Base-by-base conservation (phyloP, 108 stramenopile genomes). In the Cyclotella distinguenda region DNA sequence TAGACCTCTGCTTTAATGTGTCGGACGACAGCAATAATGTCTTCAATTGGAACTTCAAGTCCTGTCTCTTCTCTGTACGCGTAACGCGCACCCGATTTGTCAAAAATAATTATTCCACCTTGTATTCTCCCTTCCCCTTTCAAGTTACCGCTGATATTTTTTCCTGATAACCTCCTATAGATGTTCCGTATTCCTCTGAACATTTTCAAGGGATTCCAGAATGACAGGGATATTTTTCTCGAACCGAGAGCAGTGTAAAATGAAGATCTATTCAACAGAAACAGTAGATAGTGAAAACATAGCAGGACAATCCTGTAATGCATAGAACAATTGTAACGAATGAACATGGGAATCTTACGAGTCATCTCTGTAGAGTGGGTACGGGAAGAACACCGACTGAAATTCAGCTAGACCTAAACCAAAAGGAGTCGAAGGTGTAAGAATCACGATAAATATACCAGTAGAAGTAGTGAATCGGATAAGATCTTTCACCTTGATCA, bases 91-190 rank as follows among this genome's bases (percentile, higher is more conserved):
- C 78, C 82, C 0, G 30, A 36, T 21, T 36, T 44, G 33, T 71
- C 78, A 60, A 86, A 79, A 39, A 86, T 75, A 10, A 86, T 71
- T 4, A 86, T 46, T 19, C 86, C 86, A 21, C 86, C 86, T 56
- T 82, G 81, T 1, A 82, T 39, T 50, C 84, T 27, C 30, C 86
- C 86, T 57, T 86, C 86, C 38, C 86, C 86, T 57, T 73, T 80
- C 60, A 82, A 35, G 36, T 86, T 86, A 2, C 82, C 82, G 39
- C 72, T 74, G 15, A 86, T 72, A 12, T 65, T 65, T 62, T 84
- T 84, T 22, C 25, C 47, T 16, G 49, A 73, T 35, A 72, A 35
- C 32, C 86, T 72, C 32, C 52, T 64, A 27, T 52, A 56, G 1
- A 86, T 22, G 0, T 66, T 64, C 49, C 82, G 49, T 35, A 82